A percentile compares a stretch with the other conserved stretches of the same genome.
phyloP scores from a whole-genome alignment of 1,284 basidiomycete species.

The Ustilago shanxiensis region DNA sequence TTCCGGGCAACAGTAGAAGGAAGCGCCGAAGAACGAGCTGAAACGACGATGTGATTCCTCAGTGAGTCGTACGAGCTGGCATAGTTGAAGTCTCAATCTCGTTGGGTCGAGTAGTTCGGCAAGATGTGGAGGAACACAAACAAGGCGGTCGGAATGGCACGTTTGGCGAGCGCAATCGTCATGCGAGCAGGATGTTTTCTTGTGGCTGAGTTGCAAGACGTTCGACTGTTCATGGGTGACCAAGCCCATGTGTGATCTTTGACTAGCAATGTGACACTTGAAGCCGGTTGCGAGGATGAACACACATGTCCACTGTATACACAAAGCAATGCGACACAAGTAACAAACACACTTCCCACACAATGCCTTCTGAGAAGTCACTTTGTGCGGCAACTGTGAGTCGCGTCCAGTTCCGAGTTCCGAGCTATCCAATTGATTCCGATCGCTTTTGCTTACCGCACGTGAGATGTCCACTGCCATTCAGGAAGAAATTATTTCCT shows the following conservation, averaged over 20 bases:
- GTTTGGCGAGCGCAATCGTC: not conserved
- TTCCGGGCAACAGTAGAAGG: not conserved
- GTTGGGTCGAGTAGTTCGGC: not conserved
- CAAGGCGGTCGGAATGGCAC: not conserved
- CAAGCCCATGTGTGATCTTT: slow-evolving; percentile 5
- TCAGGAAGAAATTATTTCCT: slow-evolving; percentile 26
- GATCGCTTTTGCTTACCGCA: slow-evolving; percentile 27
- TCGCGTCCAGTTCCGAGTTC: slow-evolving; percentile 11
- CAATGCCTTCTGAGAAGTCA: slow-evolving; percentile 3
- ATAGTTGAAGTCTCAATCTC: slow-evolving; percentile 1
- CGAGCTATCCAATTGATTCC: not conserved
- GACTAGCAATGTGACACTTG: slow-evolving; percentile 22
- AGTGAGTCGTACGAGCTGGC: slow-evolving; percentile 10
- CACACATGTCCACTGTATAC: too few relatives aligned
- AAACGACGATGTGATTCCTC: slow-evolving; percentile 7
- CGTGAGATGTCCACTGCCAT: slow-evolving; percentile 15
- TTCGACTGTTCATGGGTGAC: not conserved
- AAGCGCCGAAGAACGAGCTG: not conserved
- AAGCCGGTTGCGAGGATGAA: not conserved
- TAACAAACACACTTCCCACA: slow-evolving; percentile 29
- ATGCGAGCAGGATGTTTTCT: not conserved
- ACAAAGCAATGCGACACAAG: slow-evolving; percentile 5
- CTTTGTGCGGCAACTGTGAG: not conserved
- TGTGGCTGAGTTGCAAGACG: slow-evolving; percentile 12
- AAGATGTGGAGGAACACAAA: slow-evolving; percentile 8